These are phyloP conservation scores for Suillus brevipes DNA, from an alignment of 768 basidiomycete species.

Conservation along the genomic window DNA sequence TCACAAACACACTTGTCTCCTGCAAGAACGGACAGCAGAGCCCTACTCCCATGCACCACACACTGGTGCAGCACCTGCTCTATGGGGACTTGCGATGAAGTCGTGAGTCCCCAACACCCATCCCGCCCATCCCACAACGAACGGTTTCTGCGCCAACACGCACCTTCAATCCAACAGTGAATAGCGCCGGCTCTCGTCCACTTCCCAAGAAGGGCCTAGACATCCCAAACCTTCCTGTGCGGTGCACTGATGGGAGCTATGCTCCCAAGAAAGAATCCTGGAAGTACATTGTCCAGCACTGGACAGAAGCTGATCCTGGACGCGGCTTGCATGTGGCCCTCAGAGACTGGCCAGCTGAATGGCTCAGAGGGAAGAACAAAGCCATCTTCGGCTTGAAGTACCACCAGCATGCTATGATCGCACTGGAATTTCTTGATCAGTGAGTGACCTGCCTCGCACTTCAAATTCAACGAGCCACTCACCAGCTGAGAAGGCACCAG, in stretches of 20 bases:
- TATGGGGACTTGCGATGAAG: too few species aligned
- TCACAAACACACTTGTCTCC: neutral
- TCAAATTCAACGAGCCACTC: neutral
- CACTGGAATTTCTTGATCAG: slow-evolving; percentile 9
- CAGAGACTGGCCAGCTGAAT: slow-evolving; percentile 8
- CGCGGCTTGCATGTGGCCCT: slow-evolving; percentile 8
- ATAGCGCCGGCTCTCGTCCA: neutral
- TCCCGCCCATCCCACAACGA: neutral
- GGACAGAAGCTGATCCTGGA: neutral
- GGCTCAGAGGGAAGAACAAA: slow-evolving; percentile 4
- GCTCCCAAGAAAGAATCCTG: slow-evolving; percentile 7
- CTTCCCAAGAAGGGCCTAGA: neutral
- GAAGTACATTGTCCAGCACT: slow-evolving; percentile 11
- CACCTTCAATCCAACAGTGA: too few species aligned
- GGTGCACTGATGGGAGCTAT: neutral
- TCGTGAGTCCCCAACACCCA: neutral
- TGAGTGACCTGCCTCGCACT: too few species aligned
- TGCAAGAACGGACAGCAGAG: neutral
- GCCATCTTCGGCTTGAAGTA: slow-evolving; percentile 7
- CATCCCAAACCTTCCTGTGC: slow-evolving; percentile 2
- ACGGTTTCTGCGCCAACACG: neutral
- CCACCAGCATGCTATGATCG: neutral
- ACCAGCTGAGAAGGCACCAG: neutral
- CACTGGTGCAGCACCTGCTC: neutral
- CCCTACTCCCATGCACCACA: neutral